Conservation (phyloP, 345 rosid genomes). For the Melaleuca quinquenervia region DNA sequence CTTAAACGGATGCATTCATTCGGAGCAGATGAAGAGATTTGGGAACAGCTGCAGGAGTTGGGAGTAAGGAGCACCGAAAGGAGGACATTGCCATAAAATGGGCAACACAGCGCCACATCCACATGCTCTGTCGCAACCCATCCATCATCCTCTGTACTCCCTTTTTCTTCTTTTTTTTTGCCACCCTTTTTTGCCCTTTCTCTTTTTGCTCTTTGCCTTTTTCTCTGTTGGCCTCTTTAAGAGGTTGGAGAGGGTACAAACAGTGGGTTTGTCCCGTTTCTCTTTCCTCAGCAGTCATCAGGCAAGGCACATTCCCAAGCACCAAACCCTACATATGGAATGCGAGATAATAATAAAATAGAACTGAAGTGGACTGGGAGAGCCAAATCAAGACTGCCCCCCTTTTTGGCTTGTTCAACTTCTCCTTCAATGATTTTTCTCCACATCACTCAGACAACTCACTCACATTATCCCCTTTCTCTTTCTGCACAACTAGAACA, state of each 20-base stretch:
- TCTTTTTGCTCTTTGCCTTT: background rate
- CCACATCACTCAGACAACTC: constrained; percentile 4
- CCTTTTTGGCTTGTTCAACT: background rate
- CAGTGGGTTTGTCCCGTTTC: background rate
- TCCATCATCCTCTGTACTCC: constrained; percentile 13
- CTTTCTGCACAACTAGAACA: background rate
- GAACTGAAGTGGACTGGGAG: background rate
- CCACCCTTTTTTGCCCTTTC: background rate
- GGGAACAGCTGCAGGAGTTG: background rate
- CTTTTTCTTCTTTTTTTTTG: background rate
- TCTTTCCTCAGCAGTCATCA: background rate
- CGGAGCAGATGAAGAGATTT: too few species aligned
- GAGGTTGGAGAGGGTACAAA: background rate
- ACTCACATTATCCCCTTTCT: constrained; percentile 5
- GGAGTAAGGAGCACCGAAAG: background rate
- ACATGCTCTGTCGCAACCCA: constrained; percentile 19
- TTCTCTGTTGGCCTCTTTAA: background rate
- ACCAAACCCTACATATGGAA: constrained; percentile 33
- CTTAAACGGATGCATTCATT: background rate
- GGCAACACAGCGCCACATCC: constrained; percentile 37
- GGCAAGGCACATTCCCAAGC: background rate
- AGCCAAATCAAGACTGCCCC: background rate
- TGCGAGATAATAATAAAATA: background rate
- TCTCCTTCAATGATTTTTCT: background rate
- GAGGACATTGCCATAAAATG: constrained; percentile 34